Conservation (phyloP, 2,329 filamentous ascomycete genomes). For the Passalora sequoiae region DNA sequence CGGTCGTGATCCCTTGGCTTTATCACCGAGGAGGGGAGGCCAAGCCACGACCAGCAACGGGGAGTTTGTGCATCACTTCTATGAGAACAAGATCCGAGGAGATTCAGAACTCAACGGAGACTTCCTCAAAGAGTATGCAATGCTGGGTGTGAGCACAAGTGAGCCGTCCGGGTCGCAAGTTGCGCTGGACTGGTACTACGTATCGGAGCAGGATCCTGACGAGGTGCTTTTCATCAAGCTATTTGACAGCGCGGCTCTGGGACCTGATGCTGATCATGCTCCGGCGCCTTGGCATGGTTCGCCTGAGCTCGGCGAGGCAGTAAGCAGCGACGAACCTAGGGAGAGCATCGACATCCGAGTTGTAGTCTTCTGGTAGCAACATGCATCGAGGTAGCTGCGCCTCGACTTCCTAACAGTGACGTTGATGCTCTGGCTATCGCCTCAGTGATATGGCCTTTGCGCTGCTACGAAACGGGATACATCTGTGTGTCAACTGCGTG, state of each 20-base stretch:
- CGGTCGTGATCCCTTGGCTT: constrained; percentile 6
- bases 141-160: constrained; percentile 3
- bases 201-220: constrained; percentile 4
- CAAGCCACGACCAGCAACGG: not conserved
- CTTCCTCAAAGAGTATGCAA: constrained; percentile 10
- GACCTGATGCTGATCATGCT: not conserved
- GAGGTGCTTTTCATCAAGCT: constrained; percentile 12
- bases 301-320: constrained; percentile 6
- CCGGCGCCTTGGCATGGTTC: constrained; percentile 7
- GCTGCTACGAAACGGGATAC: too few relatives aligned
- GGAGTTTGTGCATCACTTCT: constrained; percentile 1
- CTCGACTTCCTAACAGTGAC: too few relatives aligned
- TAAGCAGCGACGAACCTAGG: constrained; percentile 4
- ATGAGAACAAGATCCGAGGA: constrained; percentile 7
- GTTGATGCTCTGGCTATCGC: too few relatives aligned
- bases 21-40: constrained; percentile 3
- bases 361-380: constrained; percentile 1
- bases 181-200: constrained; percentile 6
- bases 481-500: too few relatives aligned
- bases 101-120: constrained; percentile 5
- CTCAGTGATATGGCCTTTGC: too few relatives aligned
- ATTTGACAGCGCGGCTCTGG: constrained; percentile 8
- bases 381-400: too few relatives aligned
- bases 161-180: not conserved
- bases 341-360: constrained; percentile 9